These are phyloP conservation scores for Acacia acuminata DNA, from an alignment of 306 rosid genomes.

Conservation along the genomic window DNA sequence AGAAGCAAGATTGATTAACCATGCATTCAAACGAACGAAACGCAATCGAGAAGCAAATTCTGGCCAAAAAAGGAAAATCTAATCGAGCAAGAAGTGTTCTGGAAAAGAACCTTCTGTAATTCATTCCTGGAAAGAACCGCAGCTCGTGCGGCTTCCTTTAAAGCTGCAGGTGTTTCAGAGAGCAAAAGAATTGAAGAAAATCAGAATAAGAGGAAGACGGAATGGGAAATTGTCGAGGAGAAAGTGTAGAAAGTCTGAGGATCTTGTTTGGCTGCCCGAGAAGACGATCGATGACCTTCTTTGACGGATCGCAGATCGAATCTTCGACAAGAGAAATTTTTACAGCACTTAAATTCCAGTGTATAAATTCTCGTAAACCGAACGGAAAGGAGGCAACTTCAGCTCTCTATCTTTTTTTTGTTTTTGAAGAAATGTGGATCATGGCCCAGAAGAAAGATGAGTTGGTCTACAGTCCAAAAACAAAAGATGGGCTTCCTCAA, in stretches of 20 bases:
- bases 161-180: background rate
- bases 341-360: background rate
- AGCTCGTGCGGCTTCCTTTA: slow-evolving; percentile 17
- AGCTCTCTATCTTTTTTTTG: background rate
- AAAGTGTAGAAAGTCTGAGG: background rate
- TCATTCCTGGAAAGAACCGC: slow-evolving; percentile 46
- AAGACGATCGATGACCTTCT: background rate
- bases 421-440: background rate
- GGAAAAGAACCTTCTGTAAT: slow-evolving; percentile 78
- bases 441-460: background rate
- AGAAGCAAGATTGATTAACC: background rate
- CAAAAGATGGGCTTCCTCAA: background rate
- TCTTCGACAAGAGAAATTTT: background rate
- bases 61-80: background rate
- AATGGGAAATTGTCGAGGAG: slow-evolving; percentile 8
- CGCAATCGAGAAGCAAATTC: slow-evolving; percentile 6
- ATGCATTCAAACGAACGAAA: slow-evolving; percentile 3
- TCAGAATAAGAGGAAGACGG: background rate
- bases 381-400: background rate
- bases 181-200: background rate
- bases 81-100: background rate
- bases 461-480: background rate
- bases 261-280: slow-evolving; percentile 34
- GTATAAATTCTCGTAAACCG: no score
- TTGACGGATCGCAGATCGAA: slow-evolving; percentile 1